Base-by-base conservation (phyloP, 306 rosid species). In the Crotalaria pallida region DNA sequence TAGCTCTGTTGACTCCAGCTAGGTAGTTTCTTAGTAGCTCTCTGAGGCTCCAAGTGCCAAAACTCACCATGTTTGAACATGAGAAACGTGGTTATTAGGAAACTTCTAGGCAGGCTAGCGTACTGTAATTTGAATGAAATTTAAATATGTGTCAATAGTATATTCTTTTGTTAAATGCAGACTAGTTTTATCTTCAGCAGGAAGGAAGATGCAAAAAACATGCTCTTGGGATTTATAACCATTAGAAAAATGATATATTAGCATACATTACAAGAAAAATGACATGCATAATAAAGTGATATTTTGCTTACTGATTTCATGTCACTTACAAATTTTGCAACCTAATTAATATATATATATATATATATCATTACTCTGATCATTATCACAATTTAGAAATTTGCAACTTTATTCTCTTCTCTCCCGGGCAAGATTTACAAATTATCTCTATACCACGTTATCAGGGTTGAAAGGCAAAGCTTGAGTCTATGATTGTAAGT, bases 1-100 rank as follows among this genome's bases (percentile, higher is more conserved):
- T 45, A 53, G 67, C 33, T 58, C 51, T 5, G 41, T 52, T 17
- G 26, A 52, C 36, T 36, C 56, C 52, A 17, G 31, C 19, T 41
- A 17, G 67, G 63, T 52, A 58, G 72, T 72, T 76, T 59, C 58
- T 64, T 59, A 7, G 66, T 51, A 59, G 67, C 47, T 58, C 7
- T 65, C 31, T 59, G 3, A n/a, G 71, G 71, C 62, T 60, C 4
- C 34, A 19, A 65, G 64, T 58, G 56, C 16, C 66, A 61, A 62
- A 61, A 51, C 65, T 47, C 16, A 58, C 17, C 22, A 31, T 40
- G 33, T 18, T 45, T 17, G 56, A 53, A 53, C 7, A 58, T 26
- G 43, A 26, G 21, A 71, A 78, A 27, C 49, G 0, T 64, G 48
- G 10, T 19, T 57, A 10, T 71, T 56, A 71, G 65, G 48, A 55